A percentile compares a stretch with the other conserved stretches of the same genome.
Conservation (phyloP, 306 rosid species). For the Cyamopsis tetragonoloba region DNA sequence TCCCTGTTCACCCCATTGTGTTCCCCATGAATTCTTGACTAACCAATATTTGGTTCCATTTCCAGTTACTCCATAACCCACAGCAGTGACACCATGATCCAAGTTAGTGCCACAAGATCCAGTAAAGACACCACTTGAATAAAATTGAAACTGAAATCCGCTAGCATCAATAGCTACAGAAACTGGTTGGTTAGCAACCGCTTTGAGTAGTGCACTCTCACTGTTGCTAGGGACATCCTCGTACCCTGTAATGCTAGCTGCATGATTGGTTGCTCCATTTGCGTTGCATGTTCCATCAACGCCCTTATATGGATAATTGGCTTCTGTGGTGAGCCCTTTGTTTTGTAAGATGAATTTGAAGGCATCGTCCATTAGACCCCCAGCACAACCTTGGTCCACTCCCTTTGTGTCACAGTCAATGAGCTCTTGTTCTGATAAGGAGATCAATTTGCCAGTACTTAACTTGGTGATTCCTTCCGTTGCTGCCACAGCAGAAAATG, state of each 20-base stretch:
- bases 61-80: conserved; percentile 26
- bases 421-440: conserved; percentile 37
- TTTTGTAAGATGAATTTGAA: conserved; percentile 33
- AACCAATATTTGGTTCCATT: conserved; percentile 31
- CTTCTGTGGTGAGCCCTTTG: conserved; percentile 27
- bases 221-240: conserved; percentile 35
- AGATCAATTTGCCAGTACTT: conserved; percentile 21
- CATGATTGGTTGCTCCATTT: not conserved
- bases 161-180: conserved; percentile 40
- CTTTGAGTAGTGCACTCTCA: conserved; percentile 31
- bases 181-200: conserved; percentile 37
- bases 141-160: conserved; percentile 32
- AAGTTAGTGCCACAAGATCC: conserved; percentile 30
- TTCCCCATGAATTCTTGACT: conserved; percentile 37
- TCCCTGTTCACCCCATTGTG: conserved; percentile 36
- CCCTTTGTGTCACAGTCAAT: conserved; percentile 39
- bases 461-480: conserved; percentile 31
- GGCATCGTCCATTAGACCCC: conserved; percentile 38
- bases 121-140: conserved; percentile 29
- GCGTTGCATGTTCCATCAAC: conserved; percentile 17
- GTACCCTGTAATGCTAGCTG: conserved; percentile 31
- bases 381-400: conserved; percentile 32
- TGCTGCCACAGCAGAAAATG: conserved; percentile 41
- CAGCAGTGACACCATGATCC: conserved; percentile 37
- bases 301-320: conserved; percentile 27